Evolutionary conservation across 169 alveolate genomes (phyloP).

Genomic region (Toxoplasma gondii): DNA sequence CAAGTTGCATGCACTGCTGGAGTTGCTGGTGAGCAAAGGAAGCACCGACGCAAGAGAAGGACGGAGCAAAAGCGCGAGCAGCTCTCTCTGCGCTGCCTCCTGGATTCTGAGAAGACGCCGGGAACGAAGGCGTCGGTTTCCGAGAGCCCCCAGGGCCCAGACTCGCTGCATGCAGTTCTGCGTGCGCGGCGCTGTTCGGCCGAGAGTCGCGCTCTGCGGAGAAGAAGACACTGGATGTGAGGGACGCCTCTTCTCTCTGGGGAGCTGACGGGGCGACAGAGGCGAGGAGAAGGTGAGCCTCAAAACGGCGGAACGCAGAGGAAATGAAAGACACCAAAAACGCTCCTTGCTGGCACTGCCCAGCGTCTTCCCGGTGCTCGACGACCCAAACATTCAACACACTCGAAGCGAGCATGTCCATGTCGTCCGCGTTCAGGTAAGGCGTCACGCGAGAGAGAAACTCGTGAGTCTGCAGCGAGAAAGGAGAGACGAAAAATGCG

Average conservation of each 20-base stretch:
- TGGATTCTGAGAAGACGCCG: not conserved
- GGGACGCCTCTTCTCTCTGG: not conserved
- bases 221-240: not conserved
- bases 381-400: conserved; percentile 16
- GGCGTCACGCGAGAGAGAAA: conserved; percentile 9
- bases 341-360: conserved; percentile 10
- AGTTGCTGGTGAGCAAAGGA: conserved; percentile 23
- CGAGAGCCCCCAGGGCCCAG: not conserved
- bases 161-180: not conserved
- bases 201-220: not conserved
- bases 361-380: not conserved
- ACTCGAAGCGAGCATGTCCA: conserved; percentile 30
- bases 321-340: not conserved
- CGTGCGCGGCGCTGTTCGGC: not conserved
- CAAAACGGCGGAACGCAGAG: conserved; percentile 20
- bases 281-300: conserved; percentile 31
- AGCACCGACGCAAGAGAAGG: not conserved
- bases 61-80: not conserved
- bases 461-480: not conserved
- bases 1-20: conserved; percentile 4
- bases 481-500: no score
- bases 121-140: not conserved
- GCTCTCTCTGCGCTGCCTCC: not conserved
- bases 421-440: conserved; percentile 28
- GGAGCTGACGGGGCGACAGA: conserved; percentile 1